Base-by-base conservation (phyloP, 2,329 filamentous ascomycete genomes). In the Xylariaceae sp. region DNA sequence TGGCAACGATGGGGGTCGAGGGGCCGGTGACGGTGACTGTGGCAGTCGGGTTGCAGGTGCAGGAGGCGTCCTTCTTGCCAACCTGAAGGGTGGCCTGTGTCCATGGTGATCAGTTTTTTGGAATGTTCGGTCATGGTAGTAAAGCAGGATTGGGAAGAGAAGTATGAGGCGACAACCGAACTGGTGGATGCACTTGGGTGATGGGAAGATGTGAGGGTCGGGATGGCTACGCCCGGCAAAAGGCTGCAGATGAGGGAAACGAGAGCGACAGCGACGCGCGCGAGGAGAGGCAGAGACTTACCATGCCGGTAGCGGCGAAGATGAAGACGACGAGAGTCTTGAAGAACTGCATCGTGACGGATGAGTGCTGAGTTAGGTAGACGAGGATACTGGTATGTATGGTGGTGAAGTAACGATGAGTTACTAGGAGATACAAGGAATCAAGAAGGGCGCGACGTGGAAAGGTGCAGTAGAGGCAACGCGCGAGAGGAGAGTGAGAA, bases 261-360 rank as follows among this genome's bases (percentile, higher is more conserved):
- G 38, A 38, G 11, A 11, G 14, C 13, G 33, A 38, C n/a, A 14
- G 11, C 28, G 11, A 31, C n/a, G 13, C 19, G 18, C 22, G 34
- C 41, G n/a, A 19, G 6, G 42, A 39, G 39, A 28, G 11, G 17
- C 17, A 7, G 34, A 43, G 42, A 62, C 64, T 62, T 62, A 67
- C 65, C 57, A 62, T 59, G 57, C 60, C 62, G 22, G 61, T 38
- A 31, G 55, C 50, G 50, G 60, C 54, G 45, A 66, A 55, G 51
- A 60, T 51, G 44, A 63, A 44, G 50, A 61, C 44, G 33, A 57
- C 42, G 47, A 63, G n/a, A 47, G 44, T 38, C 54, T 66, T 64
- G 56, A 57, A 39, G 56, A 63, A 61, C 58, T 63, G 63, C 65
- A 67, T 67, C 53, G 50, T 64, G 61, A 58, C 42, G 52, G 42